Percentiles rank a stretch among this genome's conserved stretches.
These are phyloP conservation scores for Mycena vulgaris DNA, from an alignment of 768 basidiomycete species.

Conservation along the genomic window DNA sequence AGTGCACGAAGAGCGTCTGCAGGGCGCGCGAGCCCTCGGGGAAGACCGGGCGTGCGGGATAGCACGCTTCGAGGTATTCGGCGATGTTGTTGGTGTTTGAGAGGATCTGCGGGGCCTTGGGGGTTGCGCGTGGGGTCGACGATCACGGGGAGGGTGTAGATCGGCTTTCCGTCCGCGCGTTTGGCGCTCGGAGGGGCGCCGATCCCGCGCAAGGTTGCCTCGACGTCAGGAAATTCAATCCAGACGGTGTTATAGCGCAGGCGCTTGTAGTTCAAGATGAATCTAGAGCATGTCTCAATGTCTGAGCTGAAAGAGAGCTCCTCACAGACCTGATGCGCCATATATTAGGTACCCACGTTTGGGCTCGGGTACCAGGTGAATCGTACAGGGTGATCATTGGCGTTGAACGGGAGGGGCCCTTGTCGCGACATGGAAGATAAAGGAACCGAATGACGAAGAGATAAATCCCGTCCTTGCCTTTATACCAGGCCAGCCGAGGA, in stretches of 20 bases:
- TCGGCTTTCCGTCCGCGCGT: conserved; percentile 69
- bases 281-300: not conserved
- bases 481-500: no score
- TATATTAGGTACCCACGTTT: conserved; percentile 81
- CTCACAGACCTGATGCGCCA: conserved; percentile 73
- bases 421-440: no score
- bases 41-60: no score
- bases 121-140: no score
- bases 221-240: conserved; percentile 81
- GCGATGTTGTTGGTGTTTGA: no score
- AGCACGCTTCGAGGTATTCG: no score
- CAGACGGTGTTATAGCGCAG: conserved; percentile 79
- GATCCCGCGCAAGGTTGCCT: conserved; percentile 69
- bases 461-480: no score
- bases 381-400: conserved; percentile 76
- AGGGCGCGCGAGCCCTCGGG: conserved; percentile 80
- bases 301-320: not conserved
- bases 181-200: conserved; percentile 71
- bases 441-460: no score
- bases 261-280: conserved; percentile 77
- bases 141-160: no score
- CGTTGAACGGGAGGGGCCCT: not conserved
- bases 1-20: conserved; percentile 79
- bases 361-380: conserved; percentile 69
- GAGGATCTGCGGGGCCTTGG: no score